Evolutionary conservation across 2,329 filamentous ascomycete genomes (phyloP), one percentile per base, ranked within the genome.

Genomic region (Gaeumannomyces tritici): DNA sequence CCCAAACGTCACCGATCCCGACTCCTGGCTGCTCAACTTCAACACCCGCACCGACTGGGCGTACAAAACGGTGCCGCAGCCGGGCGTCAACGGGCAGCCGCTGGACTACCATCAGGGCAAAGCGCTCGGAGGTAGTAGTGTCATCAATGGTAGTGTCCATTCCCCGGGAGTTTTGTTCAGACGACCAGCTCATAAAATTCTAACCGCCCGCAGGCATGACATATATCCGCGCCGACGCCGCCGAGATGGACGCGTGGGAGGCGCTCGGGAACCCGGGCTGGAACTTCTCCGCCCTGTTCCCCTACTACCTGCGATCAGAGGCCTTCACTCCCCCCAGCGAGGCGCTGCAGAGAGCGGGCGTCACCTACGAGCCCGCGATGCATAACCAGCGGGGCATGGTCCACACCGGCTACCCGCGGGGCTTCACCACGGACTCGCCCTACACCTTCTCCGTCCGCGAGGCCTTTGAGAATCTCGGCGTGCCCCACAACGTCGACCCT

Each of bases 71-170:
- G 69, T 79, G 31, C 70, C 76, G 2, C 77, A 79, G 60, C 63
- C 70, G 1, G 64, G 69, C 26, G 72, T 78, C 4, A 73, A 75
- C n/a, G 69, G 71, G 11, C 72, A 76, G 1, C 64, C 70, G 8
- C 74, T 79, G 27, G 59, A 69, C 6, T 74, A 77, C 51, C 73
- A 73, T 18, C 72, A 77, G 7, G 79, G 77, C 13, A 77, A 77
- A 59, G 75, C 78, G 0, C 72, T 82, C 0, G 79, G 79, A 15
- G 79, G 79, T 15, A 76, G 73, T 42, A 61, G 60, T 24, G 27
- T 27, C 7, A 61, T 61, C 60, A 61, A 61, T 31, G 60, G 60
- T 35, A 21, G 9, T 33, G 33, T 29, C 15, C 3, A 24, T n/a
- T 29, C 31, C 31, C 8, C 7, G 31, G n/a, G 31, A 4, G 31